Percentiles rank a stretch among this genome's conserved stretches.
Evolutionary conservation across 768 basidiomycete genomes (phyloP).

Genomic region (Dentipellis sp.): DNA sequence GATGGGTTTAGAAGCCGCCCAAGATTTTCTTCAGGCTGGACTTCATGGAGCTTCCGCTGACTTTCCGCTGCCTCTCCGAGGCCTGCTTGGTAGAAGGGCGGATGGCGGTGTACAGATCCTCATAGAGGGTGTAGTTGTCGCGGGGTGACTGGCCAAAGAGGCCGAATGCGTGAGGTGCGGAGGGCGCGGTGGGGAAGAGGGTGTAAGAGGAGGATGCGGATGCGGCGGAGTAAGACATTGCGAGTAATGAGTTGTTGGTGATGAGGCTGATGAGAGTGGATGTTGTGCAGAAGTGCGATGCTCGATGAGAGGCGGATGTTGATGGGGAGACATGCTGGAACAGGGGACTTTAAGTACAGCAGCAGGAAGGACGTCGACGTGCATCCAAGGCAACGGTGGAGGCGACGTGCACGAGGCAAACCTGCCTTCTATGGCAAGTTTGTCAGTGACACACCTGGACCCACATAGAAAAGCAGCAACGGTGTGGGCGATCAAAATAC

Average conservation of each 20-base stretch:
- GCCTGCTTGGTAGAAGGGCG: background rate
- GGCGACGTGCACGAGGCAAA: background rate
- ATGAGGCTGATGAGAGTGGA: background rate
- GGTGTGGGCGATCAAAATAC: background rate
- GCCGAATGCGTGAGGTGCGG: slow-evolving; percentile 14
- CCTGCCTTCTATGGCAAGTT: background rate
- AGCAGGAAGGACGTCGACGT: background rate
- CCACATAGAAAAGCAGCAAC: background rate
- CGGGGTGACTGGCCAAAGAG: slow-evolving; percentile 14
- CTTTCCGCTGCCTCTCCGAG: slow-evolving; percentile 6
- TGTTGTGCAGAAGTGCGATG: background rate
- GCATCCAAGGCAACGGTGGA: background rate
- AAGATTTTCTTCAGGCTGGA: slow-evolving; percentile 12
- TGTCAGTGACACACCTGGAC: slow-evolving; percentile 3
- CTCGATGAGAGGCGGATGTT: background rate
- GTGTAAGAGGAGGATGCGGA: slow-evolving; percentile 4
- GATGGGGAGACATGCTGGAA: background rate
- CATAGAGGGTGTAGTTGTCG: slow-evolving; percentile 14
- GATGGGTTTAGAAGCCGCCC: slow-evolving; percentile 1
- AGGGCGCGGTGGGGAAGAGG: slow-evolving; percentile 11
- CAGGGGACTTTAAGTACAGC: background rate
- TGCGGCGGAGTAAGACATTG: slow-evolving; percentile 1
- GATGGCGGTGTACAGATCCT: slow-evolving; percentile 9
- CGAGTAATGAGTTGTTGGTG: background rate
- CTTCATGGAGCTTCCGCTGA: slow-evolving; percentile 12